Percentiles rank a stretch among this genome's conserved stretches.
These are phyloP conservation scores for Oxyria digyna DNA, from an alignment of 148 eudicot genomes.

Conservation along the genomic window DNA sequence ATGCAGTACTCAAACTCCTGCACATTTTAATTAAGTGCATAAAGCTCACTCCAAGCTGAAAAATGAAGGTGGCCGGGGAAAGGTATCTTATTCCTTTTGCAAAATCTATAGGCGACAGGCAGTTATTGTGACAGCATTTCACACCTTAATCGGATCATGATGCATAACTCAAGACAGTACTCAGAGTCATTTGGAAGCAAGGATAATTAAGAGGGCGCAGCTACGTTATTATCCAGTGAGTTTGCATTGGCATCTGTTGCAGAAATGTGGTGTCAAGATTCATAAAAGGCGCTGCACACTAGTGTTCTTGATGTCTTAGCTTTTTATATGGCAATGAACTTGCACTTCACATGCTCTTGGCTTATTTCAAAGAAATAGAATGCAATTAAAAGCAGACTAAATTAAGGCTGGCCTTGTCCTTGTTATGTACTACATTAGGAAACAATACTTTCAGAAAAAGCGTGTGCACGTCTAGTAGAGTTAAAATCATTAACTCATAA, in stretches of 20 bases:
- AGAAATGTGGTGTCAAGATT: not conserved
- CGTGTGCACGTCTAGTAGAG: not conserved
- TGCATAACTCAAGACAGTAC: not conserved
- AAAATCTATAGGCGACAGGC: not conserved
- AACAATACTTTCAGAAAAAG: not conserved
- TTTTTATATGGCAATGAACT: not conserved
- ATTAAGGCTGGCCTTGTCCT: constrained; percentile 1
- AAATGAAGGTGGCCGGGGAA: too few relatives aligned
- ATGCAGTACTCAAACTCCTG: too few relatives aligned
- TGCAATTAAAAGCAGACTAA: not conserved
- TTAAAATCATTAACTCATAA: not conserved
- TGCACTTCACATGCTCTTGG: not conserved
- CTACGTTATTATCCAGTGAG: too few relatives aligned
- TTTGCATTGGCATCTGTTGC: not conserved
- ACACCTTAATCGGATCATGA: not conserved
- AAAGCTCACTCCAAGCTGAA: not conserved
- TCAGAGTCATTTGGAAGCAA: too few relatives aligned
- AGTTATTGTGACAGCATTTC: not conserved
- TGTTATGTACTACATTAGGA: not conserved
- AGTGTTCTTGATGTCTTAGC: not conserved
- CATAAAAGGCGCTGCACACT: too few relatives aligned
- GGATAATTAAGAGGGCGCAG: too few relatives aligned
- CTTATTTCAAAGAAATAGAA: too few relatives aligned
- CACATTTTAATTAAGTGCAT: not conserved
- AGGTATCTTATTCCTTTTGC: too few relatives aligned